Percentiles rank a stretch among this genome's conserved stretches.
Evolutionary conservation across 2,329 filamentous ascomycete species (phyloP).

Genomic region (Monosporascus ibericus): DNA sequence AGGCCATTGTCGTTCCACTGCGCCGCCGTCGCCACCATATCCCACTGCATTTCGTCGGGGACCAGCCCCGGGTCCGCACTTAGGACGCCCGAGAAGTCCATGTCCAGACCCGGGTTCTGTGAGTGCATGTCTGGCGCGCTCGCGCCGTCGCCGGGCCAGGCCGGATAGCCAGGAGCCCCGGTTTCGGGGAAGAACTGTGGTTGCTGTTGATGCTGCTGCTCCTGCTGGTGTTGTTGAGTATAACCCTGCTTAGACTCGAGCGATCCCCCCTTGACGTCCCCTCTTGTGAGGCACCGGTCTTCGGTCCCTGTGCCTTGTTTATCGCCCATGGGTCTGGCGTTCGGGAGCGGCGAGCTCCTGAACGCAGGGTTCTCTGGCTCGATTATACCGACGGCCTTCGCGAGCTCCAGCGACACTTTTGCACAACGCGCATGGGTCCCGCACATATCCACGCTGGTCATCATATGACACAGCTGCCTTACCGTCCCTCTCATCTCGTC

Average conservation of each 20-base stretch:
- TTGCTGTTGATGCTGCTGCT: background rate
- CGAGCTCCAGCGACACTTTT: conserved; percentile 16
- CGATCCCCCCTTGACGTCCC: background rate
- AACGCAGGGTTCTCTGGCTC: conserved; percentile 5
- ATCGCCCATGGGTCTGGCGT: background rate
- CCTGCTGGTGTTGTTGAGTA: background rate
- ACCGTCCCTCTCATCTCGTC: conserved; percentile 13
- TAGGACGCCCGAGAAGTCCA: background rate
- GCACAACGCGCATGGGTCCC: conserved; percentile 19
- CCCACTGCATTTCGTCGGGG: background rate
- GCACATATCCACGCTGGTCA: conserved; percentile 17
- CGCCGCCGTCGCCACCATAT: conserved; percentile 12
- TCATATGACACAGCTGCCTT: conserved; percentile 12
- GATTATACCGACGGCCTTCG: conserved; percentile 13
- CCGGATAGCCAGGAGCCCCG: background rate
- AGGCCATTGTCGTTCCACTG: conserved; percentile 12
- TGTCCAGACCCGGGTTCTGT: background rate
- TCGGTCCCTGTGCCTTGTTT: background rate
- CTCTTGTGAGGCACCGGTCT: background rate
- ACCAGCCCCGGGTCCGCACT: background rate
- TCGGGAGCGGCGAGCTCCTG: conserved; percentile 1
- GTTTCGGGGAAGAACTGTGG: background rate
- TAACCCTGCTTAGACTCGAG: background rate
- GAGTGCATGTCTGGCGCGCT: background rate
- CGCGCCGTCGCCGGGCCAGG: too few species aligned